Evolutionary conservation across 83 land plant species (phyloP).

Genomic region (Thuja plicata): DNA sequence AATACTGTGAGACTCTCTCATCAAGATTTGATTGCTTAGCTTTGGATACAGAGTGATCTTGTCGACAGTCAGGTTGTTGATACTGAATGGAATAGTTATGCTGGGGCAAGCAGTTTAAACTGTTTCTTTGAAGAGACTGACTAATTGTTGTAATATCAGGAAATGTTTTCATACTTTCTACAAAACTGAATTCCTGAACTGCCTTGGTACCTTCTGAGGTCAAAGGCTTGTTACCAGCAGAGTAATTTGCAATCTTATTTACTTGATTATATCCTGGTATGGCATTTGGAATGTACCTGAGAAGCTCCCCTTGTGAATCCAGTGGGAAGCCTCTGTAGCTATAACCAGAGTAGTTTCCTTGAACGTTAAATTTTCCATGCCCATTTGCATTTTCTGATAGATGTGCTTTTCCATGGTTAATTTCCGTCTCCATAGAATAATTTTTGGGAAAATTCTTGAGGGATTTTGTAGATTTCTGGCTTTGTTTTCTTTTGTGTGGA

Average conservation of each 20-base stretch:
- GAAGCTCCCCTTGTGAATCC: slow-evolving; percentile 10
- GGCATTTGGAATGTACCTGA: background rate
- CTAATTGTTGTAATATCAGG: background rate
- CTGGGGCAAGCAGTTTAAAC: background rate
- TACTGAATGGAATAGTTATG: background rate
- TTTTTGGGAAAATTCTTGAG: background rate
- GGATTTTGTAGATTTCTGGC: background rate
- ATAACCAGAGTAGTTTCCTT: background rate
- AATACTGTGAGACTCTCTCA: background rate
- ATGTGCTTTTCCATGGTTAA: background rate
- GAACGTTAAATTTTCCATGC: background rate
- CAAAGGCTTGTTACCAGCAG: background rate
- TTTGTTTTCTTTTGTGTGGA: background rate
- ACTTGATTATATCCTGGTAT: background rate
- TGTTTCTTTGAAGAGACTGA: background rate
- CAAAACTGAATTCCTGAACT: background rate
- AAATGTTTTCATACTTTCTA: background rate
- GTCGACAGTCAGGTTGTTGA: background rate
- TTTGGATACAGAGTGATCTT: background rate
- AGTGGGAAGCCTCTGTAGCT: background rate
- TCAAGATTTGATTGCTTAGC: background rate
- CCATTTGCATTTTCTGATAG: background rate
- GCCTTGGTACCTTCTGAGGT: background rate
- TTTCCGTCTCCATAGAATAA: background rate
- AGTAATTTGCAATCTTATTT: background rate